Evolutionary conservation across 306 rosid genomes (phyloP), one percentile per base, ranked within the genome.

Genomic region (Rosa chinensis): DNA sequence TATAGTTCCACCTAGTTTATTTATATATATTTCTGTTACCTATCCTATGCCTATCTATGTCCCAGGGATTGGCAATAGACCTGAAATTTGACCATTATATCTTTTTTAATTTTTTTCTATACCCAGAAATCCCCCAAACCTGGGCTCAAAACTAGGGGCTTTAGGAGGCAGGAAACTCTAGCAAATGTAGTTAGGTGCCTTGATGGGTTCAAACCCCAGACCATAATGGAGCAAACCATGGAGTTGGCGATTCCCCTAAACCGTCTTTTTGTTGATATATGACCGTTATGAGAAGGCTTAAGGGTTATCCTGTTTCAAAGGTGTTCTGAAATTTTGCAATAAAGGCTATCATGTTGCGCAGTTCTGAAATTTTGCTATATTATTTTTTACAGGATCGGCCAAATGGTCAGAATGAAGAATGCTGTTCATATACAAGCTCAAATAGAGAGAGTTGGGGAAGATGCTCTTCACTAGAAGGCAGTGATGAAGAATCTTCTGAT

Each of bases 381-480:
- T 59, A 76, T 53, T 86, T 82, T 80, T 85, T 84, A 75, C 93
- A 95, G 99, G 97, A 87, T 61, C 89, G 84, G 84, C 82, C 78
- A 75, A 83, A 82, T 83, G 80, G 69, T 69, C 88, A 75, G 70
- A 71, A 81, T 69, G 98, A 89, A 85, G 99, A 95, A 83, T 95
- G 89, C 86, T 91, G 86, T 81, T 93, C 99, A 28, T 89, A 79
- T 64, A 83, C 91, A 78, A 85, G 97, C 89, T 90, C 99, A 67
- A 86, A 89, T 77, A 90, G 95, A 81, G 97, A 93, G 88, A 93
- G 96, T 78, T 95, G 92, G 98, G 97, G 93, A 79, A 87, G 94
- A 85, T 94, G 98, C 87, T 92, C 97, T 69, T 89, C 97, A 82
- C 82, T 92, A 77, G 93, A 91, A 64, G 89, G 88, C 84, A 88